phyloP scores from a whole-genome alignment of 257 asterid genomes.

The Cynanchum wilfordii region DNA sequence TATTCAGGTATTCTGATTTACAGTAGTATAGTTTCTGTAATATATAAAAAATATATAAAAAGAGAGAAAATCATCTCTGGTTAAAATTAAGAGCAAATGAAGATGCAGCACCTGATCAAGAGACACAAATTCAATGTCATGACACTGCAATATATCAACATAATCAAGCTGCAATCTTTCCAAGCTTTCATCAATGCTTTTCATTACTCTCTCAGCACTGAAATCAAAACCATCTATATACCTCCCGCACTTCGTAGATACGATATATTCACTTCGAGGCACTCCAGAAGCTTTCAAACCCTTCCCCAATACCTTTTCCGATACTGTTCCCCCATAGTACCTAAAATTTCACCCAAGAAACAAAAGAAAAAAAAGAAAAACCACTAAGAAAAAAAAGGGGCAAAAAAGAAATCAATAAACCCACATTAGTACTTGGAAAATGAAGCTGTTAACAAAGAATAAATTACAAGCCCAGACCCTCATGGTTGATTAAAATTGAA shows the following conservation, averaged over 20 bases:
- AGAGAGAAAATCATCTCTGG: neutral
- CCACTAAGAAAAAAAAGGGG: neutral
- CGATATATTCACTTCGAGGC: conserved; percentile 75
- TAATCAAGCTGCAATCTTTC: conserved; percentile 96
- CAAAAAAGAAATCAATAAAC: neutral
- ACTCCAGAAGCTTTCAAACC: conserved; percentile 81
- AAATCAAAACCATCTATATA: conserved; percentile 89
- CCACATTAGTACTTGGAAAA: neutral
- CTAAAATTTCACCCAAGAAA: conserved; percentile 23
- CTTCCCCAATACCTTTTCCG: conserved; percentile 78
- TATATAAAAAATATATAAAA: too few species aligned
- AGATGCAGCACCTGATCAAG: conserved; percentile 70
- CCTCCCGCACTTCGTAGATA: conserved; percentile 94
- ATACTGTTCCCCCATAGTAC: conserved; percentile 88
- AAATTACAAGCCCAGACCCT: neutral
- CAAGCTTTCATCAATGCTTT: conserved; percentile 87
- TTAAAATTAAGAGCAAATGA: neutral
- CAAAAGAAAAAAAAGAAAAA: neutral
- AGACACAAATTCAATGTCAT: conserved; percentile 90
- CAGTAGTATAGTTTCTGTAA: neutral
- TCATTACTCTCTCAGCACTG: conserved; percentile 91
- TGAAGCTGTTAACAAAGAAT: neutral
- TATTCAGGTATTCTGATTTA: neutral
- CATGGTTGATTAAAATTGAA: neutral
- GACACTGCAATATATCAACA: conserved; percentile 88